Conservation (phyloP, 306 rosid genomes). For the Vigna reflexopilosa region DNA sequence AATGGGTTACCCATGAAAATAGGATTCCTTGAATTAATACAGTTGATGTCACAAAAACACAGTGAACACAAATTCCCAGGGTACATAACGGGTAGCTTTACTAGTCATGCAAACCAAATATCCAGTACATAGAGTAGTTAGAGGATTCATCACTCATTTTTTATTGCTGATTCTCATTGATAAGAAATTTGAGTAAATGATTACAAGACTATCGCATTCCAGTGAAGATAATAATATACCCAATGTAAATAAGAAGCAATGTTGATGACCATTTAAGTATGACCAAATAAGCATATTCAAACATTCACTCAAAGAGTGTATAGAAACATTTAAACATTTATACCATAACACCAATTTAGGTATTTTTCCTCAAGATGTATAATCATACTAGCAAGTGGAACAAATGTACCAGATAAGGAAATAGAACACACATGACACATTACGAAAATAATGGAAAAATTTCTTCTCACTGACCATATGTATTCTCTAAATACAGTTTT, state of each 20-base stretch:
- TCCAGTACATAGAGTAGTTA: not conserved
- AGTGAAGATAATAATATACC: not conserved
- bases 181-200: not conserved
- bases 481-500: not conserved
- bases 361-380: not conserved
- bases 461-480: not conserved
- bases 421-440: not conserved
- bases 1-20: slow-evolving; percentile 5
- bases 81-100: slow-evolving; percentile 1
- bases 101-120: too few relatives aligned
- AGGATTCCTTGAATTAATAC: not conserved
- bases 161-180: not conserved
- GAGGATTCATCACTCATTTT: not conserved
- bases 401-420: slow-evolving; percentile 2
- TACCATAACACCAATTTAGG: not conserved
- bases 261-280: not conserved
- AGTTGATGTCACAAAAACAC: slow-evolving; percentile 11
- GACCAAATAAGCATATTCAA: not conserved
- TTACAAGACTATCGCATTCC: slow-evolving; percentile 14
- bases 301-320: not conserved
- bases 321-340: not conserved
- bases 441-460: not conserved
- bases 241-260: slow-evolving; percentile 1
- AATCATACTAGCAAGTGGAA: not conserved
- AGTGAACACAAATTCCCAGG: slow-evolving; percentile 5